Conservation (phyloP, 768 basidiomycete genomes). For the Polyporus arcularius region DNA sequence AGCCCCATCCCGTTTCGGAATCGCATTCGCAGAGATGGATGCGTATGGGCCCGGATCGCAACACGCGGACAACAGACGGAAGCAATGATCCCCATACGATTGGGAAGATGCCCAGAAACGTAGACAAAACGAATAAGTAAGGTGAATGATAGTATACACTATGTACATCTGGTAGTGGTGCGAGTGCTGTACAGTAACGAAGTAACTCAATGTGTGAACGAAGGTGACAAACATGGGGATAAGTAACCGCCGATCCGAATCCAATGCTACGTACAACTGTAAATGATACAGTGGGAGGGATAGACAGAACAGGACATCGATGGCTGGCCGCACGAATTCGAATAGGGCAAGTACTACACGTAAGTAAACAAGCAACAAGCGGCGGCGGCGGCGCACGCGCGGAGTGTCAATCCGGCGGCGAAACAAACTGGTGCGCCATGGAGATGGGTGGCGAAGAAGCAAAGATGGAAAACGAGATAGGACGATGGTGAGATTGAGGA, state of each 20-base stretch:
- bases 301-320: neutral
- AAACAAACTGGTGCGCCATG: neutral
- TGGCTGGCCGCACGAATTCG: neutral
- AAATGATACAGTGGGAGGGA: conserved; percentile 11
- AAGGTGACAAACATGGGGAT: neutral
- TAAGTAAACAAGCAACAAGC: neutral
- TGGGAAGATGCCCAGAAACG: neutral
- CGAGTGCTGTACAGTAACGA: conserved; percentile 10
- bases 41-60: too few relatives aligned
- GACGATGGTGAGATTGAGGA: neutral
- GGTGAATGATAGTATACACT: conserved; percentile 6
- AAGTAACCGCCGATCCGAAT: neutral
- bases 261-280: conserved; percentile 16
- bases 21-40: neutral
- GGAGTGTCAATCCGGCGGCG: neutral
- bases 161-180: conserved; percentile 15
- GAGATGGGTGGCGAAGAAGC: neutral
- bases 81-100: too few relatives aligned
- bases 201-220: neutral
- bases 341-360: conserved; percentile 18
- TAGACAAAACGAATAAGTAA: neutral
- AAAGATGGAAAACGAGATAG: neutral
- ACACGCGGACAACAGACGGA: too few relatives aligned
- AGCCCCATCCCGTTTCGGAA: neutral
- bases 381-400: neutral